Conservation (phyloP, 495 filamentous ascomycete species). For the Annulohypoxylon nitens region DNA sequence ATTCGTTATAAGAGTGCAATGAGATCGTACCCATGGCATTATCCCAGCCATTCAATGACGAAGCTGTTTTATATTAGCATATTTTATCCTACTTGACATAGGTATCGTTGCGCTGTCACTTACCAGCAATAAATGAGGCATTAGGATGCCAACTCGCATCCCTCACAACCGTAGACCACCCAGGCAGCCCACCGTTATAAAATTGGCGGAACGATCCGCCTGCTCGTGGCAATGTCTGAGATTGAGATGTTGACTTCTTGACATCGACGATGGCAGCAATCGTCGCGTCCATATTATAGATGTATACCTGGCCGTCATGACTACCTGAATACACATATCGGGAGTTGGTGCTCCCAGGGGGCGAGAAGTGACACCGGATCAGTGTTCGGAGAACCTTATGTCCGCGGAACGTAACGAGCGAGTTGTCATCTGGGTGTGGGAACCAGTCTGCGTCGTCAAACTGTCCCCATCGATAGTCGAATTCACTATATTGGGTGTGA, state of each 20-base stretch:
- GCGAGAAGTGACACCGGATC: conserved; percentile 96
- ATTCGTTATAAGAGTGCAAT: conserved; percentile 80
- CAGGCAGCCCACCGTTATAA: conserved; percentile 48
- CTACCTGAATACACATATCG: conserved; percentile 94
- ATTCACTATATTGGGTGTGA: conserved; percentile 71
- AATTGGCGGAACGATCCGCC: conserved; percentile 44
- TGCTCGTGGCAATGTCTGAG: conserved; percentile 20
- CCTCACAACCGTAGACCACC: conserved; percentile 85
- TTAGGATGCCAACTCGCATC: conserved; percentile 97
- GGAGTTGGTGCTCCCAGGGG: conserved; percentile 86
- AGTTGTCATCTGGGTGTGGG: conserved; percentile 88
- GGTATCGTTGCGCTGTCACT: conserved; percentile 27
- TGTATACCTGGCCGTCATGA: conserved; percentile 86
- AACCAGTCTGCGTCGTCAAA: conserved; percentile 78
- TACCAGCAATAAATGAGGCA: conserved; percentile 89
- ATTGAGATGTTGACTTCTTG: conserved; percentile 66
- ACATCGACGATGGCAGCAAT: conserved; percentile 86
- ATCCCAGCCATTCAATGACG: conserved; percentile 82
- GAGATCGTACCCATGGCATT: conserved; percentile 78
- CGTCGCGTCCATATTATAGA: conserved; percentile 96
- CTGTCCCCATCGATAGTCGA: conserved; percentile 86
- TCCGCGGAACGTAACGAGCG: conserved; percentile 91
- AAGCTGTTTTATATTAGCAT: conserved; percentile 65
- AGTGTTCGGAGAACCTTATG: conserved; percentile 89
- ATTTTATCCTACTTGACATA: neutral